A percentile compares a stretch with the other conserved stretches of the same genome.
Evolutionary conservation across 306 rosid species (phyloP).

Genomic region (Cicer bijugum): DNA sequence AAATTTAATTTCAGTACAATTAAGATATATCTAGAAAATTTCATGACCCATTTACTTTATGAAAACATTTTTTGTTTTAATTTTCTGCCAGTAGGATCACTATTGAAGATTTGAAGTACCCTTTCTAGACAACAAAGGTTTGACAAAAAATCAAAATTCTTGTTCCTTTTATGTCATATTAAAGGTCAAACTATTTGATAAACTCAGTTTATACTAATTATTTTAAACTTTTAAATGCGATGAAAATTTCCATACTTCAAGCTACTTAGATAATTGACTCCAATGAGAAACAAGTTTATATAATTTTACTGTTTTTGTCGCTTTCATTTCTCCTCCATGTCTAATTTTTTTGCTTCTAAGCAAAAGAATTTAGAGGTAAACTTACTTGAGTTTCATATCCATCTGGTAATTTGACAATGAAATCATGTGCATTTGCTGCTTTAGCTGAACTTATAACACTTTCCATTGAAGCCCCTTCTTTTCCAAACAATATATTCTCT

Average conservation of each 20-base stretch:
- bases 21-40: no score
- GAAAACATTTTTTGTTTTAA: no score
- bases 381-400: constrained; percentile 96
- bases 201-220: background rate
- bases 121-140: background rate
- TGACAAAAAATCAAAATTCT: background rate
- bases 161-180: no score
- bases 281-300: background rate
- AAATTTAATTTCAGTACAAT: no score
- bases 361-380: constrained; percentile 6
- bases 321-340: no score
- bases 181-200: background rate
- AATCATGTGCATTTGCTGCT: constrained; percentile 90
- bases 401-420: constrained; percentile 72
- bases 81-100: background rate
- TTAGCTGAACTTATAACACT: constrained; percentile 72
- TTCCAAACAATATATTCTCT: constrained; percentile 83
- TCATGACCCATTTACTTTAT: no score
- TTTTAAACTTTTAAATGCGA: constrained; percentile 24
- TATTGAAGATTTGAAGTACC: background rate
- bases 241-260: constrained; percentile 13
- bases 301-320: background rate
- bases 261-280: constrained; percentile 22
- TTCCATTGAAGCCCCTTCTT: constrained; percentile 88
- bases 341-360: background rate